Percentiles rank a stretch among this genome's conserved stretches.
phyloP scores from a whole-genome alignment of 441 rosid genomes.

The Adansonia rubrostipa region DNA sequence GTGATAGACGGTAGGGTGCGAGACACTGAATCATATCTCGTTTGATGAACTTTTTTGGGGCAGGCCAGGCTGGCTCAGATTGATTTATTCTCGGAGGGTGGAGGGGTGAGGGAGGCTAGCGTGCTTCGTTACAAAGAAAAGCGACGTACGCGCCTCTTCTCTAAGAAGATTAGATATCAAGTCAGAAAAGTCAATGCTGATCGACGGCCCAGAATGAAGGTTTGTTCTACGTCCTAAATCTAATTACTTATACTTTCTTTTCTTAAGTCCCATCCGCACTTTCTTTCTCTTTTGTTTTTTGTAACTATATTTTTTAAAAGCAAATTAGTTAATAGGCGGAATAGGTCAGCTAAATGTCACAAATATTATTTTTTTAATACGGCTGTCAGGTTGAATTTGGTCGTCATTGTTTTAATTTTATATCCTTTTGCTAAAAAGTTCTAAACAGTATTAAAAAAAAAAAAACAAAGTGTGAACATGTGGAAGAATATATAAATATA shows the following conservation, averaged over 20 bases:
- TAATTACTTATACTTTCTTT: no score
- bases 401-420: no score
- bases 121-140: slow-evolving; percentile 87
- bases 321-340: no score
- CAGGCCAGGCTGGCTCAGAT: slow-evolving; percentile 84
- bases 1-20: background rate
- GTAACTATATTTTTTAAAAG: no score
- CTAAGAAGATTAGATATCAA: slow-evolving; percentile 85
- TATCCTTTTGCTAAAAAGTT: no score
- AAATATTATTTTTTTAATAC: no score
- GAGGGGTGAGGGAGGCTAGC: slow-evolving; percentile 78
- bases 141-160: slow-evolving; percentile 77
- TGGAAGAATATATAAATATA: no score
- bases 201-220: slow-evolving; percentile 92
- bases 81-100: slow-evolving; percentile 65
- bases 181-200: slow-evolving; percentile 92
- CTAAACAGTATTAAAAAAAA: no score
- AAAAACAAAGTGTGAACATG: no score
- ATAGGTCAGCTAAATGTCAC: no score
- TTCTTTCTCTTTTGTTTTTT: no score
- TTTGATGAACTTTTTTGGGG: slow-evolving; percentile 20
- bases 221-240: background rate
- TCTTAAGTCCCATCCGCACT: background rate
- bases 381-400: no score
- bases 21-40: background rate